Conservation (phyloP, 345 rosid species). For the Excoecaria agallocha region DNA sequence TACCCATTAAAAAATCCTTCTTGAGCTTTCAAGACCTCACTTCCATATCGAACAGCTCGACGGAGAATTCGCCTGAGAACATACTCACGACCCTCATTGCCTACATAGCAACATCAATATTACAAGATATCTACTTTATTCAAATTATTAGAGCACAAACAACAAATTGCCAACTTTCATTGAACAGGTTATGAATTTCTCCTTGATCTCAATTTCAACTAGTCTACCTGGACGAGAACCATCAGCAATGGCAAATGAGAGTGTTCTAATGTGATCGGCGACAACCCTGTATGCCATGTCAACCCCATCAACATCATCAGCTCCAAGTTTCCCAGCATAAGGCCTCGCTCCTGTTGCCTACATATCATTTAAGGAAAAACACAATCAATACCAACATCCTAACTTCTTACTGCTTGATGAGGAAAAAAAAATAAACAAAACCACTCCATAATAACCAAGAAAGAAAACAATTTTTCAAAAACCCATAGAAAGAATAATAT, state of each 20-base stretch:
- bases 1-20: constrained; percentile 96
- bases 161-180: background rate
- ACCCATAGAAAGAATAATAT: too few species aligned
- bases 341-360: constrained; percentile 87
- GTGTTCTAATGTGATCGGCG: constrained; percentile 92
- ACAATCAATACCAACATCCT: background rate
- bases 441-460: background rate
- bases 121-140: background rate
- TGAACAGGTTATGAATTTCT: background rate
- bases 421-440: background rate
- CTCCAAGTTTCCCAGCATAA: constrained; percentile 89
- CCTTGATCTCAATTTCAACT: background rate
- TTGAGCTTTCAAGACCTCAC: constrained; percentile 78
- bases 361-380: background rate
- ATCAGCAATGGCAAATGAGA: constrained; percentile 96
- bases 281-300: constrained; percentile 99
- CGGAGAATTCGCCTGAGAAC: constrained; percentile 97
- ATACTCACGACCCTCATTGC: constrained; percentile 97
- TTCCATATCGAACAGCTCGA: constrained; percentile 92
- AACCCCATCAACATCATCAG: constrained; percentile 68
- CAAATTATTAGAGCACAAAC: background rate
- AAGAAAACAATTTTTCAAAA: background rate
- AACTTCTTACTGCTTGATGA: background rate
- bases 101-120: constrained; percentile 35
- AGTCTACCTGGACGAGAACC: constrained; percentile 92